Percentiles rank a stretch among this genome's conserved stretches.
Evolutionary conservation across 345 rosid genomes (phyloP).

Genomic region (Microthlaspi erraticum): DNA sequence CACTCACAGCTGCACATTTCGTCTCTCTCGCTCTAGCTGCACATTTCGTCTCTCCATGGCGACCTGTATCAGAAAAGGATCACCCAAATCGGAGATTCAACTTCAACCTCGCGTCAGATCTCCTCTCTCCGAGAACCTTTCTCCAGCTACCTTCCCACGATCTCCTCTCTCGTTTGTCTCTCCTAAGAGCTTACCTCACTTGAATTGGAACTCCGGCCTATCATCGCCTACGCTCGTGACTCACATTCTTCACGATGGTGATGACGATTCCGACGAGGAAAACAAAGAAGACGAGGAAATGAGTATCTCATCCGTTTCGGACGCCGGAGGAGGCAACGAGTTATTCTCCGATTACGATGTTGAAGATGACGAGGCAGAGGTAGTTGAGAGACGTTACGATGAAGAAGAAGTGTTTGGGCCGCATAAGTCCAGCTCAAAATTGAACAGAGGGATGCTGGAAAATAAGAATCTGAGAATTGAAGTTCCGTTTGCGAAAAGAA

Average conservation of each 20-base stretch:
- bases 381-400: conserved; percentile 32
- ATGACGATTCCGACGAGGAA: conserved; percentile 25
- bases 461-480: conserved; percentile 69
- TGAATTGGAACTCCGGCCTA: conserved; percentile 59
- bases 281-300: conserved; percentile 45
- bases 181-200: conserved; percentile 60
- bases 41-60: too few relatives aligned
- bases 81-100: conserved; percentile 41
- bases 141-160: conserved; percentile 30
- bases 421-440: conserved; percentile 39
- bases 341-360: conserved; percentile 51
- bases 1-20: not conserved
- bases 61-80: conserved; percentile 78
- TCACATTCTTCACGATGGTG: conserved; percentile 38
- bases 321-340: conserved; percentile 41
- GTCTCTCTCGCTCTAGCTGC: conserved; percentile 8
- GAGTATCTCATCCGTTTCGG: conserved; percentile 72
- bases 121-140: conserved; percentile 64
- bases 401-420: conserved; percentile 49
- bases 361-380: conserved; percentile 43
- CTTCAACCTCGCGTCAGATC: conserved; percentile 61
- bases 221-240: conserved; percentile 53
- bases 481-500: conserved; percentile 58
- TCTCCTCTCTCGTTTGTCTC: conserved; percentile 31
- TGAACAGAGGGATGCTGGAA: conserved; percentile 64